A percentile compares a stretch with the other conserved stretches of the same genome.
Conservation (phyloP, 148 eudicot genomes). For the Rhododendron vialii region DNA sequence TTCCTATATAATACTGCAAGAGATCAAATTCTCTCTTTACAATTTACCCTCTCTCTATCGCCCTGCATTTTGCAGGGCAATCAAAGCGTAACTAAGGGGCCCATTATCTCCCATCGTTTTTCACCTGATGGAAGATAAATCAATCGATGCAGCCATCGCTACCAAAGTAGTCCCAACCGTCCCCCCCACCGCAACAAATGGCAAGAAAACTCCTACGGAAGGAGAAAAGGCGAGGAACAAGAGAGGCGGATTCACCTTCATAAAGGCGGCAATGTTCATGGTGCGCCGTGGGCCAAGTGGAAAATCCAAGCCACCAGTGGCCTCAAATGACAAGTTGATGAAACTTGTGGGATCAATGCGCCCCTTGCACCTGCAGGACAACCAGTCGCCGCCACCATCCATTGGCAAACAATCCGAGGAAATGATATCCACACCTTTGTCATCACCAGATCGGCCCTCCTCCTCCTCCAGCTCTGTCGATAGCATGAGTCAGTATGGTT, state of each 20-base stretch:
- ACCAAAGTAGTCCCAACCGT: background rate
- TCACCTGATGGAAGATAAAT: slow-evolving; percentile 3
- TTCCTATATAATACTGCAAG: background rate
- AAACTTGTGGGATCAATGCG: slow-evolving; percentile 45
- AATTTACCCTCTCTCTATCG: background rate
- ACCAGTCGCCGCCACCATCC: slow-evolving; percentile 6
- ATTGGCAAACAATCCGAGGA: background rate
- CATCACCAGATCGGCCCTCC: slow-evolving; percentile 19
- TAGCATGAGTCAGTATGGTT: slow-evolving; percentile 42
- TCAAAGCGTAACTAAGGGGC: background rate
- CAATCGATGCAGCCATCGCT: background rate
- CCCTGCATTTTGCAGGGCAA: slow-evolving; percentile 16
- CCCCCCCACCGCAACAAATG: background rate
- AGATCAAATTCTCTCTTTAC: background rate
- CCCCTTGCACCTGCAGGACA: slow-evolving; percentile 41
- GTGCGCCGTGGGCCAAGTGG: background rate
- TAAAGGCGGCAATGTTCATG: slow-evolving; percentile 22
- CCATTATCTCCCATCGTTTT: background rate
- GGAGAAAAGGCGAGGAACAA: slow-evolving; percentile 14
- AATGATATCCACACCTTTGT: background rate
- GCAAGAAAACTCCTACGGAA: background rate
- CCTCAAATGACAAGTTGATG: slow-evolving; percentile 22
- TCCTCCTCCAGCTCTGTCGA: slow-evolving; percentile 20
- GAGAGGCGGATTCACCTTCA: slow-evolving; percentile 4
- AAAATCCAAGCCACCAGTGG: slow-evolving; percentile 1